Evolutionary conservation across 768 basidiomycete genomes (phyloP), one percentile per base, ranked within the genome.

Genomic region (Russula brevipes): DNA sequence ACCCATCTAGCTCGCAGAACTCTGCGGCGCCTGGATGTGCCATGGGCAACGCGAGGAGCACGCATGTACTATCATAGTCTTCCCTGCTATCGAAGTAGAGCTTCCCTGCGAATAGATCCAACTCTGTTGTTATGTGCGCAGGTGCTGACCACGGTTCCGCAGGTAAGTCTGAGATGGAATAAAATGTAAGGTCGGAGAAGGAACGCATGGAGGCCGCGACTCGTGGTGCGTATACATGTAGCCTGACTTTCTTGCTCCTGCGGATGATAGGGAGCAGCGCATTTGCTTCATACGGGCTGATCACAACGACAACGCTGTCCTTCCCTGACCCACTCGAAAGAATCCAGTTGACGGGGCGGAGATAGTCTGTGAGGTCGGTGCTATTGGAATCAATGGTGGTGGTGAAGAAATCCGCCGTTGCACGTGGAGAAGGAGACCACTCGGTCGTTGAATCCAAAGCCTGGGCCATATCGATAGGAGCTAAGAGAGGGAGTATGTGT

Each of bases 41-140:
- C 60, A 65, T 57, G 4, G 38, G 30, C n/a, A 65, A 31, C 3
- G 57, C 65, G 19, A 66, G 63, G 11, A 64, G 38, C 9, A 24
- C 44, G 58, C 65, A 66, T 9, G 57, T 14, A 44, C 46, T 54
- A 39, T 50, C 55, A 19, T 66, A 66, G 24, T 59, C 62, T 35
- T 54, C 54, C 51, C 41, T 54, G n/a, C 19, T 54, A 30, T 66
- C 65, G 2, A 66, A 59, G 58, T 59, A 66, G 5, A 66, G 65
- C 38, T 66, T 62, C 1, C 65, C 65, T 16, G 63, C 54, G 5
- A 57, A 66, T 4, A 64, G 35, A 45, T 59, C 55, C 10, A 66
- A 49, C n/a, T 54, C 42, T 5, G 41, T 53, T 17, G 47, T 30
- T 6, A 66, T 33, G 36, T 64, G 62, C 10, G 44, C n/a, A 0